Conservation (phyloP, 2,329 filamentous ascomycete genomes). For the Alternaria brassicicola region DNA sequence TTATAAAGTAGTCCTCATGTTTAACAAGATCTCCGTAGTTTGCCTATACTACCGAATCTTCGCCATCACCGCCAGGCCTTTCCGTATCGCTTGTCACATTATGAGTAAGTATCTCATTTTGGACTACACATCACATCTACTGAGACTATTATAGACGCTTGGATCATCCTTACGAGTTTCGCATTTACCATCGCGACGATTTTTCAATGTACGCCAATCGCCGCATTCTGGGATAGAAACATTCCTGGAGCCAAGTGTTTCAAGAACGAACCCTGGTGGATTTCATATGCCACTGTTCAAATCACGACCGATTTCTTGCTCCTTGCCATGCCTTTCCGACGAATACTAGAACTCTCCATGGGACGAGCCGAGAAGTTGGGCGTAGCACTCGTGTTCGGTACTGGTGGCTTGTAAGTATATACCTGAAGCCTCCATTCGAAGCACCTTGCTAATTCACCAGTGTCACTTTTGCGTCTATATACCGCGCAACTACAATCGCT, state of each 20-base stretch:
- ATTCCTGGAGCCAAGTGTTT: slow-evolving; percentile 40
- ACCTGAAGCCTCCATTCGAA: not conserved
- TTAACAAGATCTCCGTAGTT: slow-evolving; percentile 45
- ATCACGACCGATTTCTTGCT: slow-evolving; percentile 30
- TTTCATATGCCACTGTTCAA: slow-evolving; percentile 30
- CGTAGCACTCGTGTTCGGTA: slow-evolving; percentile 30
- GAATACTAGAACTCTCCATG: slow-evolving; percentile 29
- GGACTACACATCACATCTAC: not conserved
- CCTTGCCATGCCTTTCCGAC: slow-evolving; percentile 25
- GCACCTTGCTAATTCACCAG: slow-evolving; percentile 14
- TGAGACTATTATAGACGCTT: slow-evolving; percentile 8
- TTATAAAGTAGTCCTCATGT: slow-evolving; percentile 47
- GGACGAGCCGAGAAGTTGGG: slow-evolving; percentile 28
- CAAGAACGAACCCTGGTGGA: slow-evolving; percentile 35
- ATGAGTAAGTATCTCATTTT: slow-evolving; percentile 21
- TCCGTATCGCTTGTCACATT: slow-evolving; percentile 32
- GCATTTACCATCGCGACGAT: slow-evolving; percentile 40
- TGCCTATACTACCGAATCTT: slow-evolving; percentile 47
- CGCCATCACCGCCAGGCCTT: slow-evolving; percentile 29
- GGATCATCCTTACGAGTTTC: slow-evolving; percentile 42
- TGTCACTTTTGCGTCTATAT: slow-evolving; percentile 34
- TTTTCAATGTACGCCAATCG: slow-evolving; percentile 43
- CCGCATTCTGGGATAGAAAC: slow-evolving; percentile 39
- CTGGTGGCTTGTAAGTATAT: slow-evolving; percentile 30
- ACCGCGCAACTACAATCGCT: slow-evolving; percentile 34